Evolutionary conservation across 2,329 filamentous ascomycete genomes (phyloP), one percentile per base, ranked within the genome.

Genomic region (Aspergillus jensenii): DNA sequence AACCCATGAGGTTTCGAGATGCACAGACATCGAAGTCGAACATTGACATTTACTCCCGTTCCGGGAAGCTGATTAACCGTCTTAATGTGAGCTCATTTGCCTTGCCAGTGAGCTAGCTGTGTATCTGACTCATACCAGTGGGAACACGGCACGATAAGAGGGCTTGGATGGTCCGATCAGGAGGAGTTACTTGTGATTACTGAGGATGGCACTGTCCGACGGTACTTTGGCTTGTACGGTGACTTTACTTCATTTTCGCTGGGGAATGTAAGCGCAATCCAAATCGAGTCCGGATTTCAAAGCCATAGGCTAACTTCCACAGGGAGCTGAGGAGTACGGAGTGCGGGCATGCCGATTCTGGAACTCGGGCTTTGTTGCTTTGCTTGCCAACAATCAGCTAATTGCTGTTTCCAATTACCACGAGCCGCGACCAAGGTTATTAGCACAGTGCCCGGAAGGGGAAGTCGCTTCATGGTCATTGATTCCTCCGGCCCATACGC

Each of bases 221-320:
- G 91, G 74, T 97, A 93, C 71, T 87, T 92, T 72, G 90, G 95
- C 69, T 79, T 99, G n/a, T 90, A 96, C 73, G 91, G 90, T 61
- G 93, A 98, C 71, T 99, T 99, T 71, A 91, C 89, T 15, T 93
- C 96, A 58, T 99, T 98, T 74, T 93, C 90, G 1, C 81, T 99
- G 0, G 95, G 93, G 54, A 89, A 96, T 74, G 85, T 83, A 72
- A 61, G 74, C 37, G 50, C 11, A 19, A 19, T 19, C 27, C 45
- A 15, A n/a, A 25, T 8, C 11, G 8, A 4, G 9, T 17, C 23
- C 4, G 8, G 14, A 21, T 12, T 12, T 3, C 31, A 6, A 8
- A 2, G 12, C 4, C 9, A 31, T 2, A 12, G 23, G 9, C 62
- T 71, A 23, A 71, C 37, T 11, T 56, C 21, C 52, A 8, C 62